A percentile compares a stretch with the other conserved stretches of the same genome.
These are phyloP conservation scores for Calcarisporium arbuscula DNA, from an alignment of 2,329 filamentous ascomycete species.

Conservation along the genomic window DNA sequence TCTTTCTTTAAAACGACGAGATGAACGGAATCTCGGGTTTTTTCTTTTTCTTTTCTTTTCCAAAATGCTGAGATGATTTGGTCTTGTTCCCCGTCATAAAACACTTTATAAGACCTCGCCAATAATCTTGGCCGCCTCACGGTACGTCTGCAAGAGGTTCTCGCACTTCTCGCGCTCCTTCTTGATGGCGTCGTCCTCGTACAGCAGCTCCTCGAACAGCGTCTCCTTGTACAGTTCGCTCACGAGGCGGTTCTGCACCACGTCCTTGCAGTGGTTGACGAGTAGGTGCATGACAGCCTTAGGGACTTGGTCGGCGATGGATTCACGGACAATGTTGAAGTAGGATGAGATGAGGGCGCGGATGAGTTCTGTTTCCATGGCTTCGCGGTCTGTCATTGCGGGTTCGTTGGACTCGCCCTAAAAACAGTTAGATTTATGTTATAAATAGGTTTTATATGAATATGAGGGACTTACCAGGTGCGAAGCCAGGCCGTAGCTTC, in stretches of 20 bases:
- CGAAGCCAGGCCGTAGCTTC: constrained; percentile 36
- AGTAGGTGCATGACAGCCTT: constrained; percentile 98
- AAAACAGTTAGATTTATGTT: constrained; percentile 13
- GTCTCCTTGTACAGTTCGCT: constrained; percentile 91
- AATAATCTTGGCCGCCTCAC: constrained; percentile 96
- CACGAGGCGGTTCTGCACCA: constrained; percentile 93
- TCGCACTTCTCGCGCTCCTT: constrained; percentile 98
- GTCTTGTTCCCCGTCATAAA: not conserved
- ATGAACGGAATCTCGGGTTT: too few relatives aligned
- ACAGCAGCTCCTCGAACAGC: constrained; percentile 85
- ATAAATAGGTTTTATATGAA: not conserved
- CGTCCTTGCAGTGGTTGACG: constrained; percentile 97
- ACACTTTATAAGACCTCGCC: constrained; percentile 74
- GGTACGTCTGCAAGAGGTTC: constrained; percentile 89
- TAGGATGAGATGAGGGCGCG: constrained; percentile 94
- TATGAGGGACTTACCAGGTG: constrained; percentile 49
- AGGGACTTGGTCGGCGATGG: constrained; percentile 96
- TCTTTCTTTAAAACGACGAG: too few relatives aligned
- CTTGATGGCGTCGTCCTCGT: constrained; percentile 96
- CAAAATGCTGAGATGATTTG: too few relatives aligned
- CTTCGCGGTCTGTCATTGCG: constrained; percentile 88
- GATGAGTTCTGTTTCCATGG: constrained; percentile 96
- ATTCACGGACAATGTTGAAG: constrained; percentile 98
- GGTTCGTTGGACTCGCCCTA: constrained; percentile 64
- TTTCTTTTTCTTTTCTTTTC: constrained; percentile 1